Conservation (phyloP, 1,284 basidiomycete genomes). For the Xerocomus amazonicus region DNA sequence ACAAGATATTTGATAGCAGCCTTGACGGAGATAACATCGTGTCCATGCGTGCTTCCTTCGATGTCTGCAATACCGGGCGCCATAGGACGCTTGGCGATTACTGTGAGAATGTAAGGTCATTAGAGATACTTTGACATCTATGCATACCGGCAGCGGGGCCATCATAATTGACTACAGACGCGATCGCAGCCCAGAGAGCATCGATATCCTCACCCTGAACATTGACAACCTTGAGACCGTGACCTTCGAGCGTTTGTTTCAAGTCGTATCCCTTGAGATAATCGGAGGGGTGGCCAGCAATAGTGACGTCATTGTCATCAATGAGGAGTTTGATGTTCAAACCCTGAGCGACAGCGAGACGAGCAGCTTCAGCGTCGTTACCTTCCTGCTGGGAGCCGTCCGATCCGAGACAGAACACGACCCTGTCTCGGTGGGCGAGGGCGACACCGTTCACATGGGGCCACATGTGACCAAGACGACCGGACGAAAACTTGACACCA, state of each 20-base stretch:
- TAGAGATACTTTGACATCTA: neutral
- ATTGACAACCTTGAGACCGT: slow-evolving; percentile 71
- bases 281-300: slow-evolving; percentile 79
- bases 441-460: slow-evolving; percentile 79
- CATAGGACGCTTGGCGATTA: slow-evolving; percentile 75
- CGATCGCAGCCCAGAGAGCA: slow-evolving; percentile 65
- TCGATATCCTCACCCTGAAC: slow-evolving; percentile 78
- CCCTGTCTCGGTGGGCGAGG: slow-evolving; percentile 72
- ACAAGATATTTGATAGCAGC: slow-evolving; percentile 70
- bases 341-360: slow-evolving; percentile 75
- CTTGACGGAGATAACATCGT: slow-evolving; percentile 81
- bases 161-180: slow-evolving; percentile 49
- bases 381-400: slow-evolving; percentile 89
- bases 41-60: slow-evolving; percentile 73
- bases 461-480: slow-evolving; percentile 82
- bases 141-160: slow-evolving; percentile 74
- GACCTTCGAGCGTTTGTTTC: slow-evolving; percentile 69
- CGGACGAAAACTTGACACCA: slow-evolving; percentile 84
- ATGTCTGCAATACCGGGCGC: slow-evolving; percentile 76
- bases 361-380: slow-evolving; percentile 83
- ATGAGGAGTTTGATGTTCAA: slow-evolving; percentile 82
- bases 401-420: slow-evolving; percentile 77
- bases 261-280: slow-evolving; percentile 78
- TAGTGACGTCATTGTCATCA: slow-evolving; percentile 86
- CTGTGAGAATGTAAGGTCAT: slow-evolving; percentile 25